Percentiles rank a stretch among this genome's conserved stretches.
Evolutionary conservation across 2,329 filamentous ascomycete species (phyloP).

Genomic region (Hymenoscyphus repandus): DNA sequence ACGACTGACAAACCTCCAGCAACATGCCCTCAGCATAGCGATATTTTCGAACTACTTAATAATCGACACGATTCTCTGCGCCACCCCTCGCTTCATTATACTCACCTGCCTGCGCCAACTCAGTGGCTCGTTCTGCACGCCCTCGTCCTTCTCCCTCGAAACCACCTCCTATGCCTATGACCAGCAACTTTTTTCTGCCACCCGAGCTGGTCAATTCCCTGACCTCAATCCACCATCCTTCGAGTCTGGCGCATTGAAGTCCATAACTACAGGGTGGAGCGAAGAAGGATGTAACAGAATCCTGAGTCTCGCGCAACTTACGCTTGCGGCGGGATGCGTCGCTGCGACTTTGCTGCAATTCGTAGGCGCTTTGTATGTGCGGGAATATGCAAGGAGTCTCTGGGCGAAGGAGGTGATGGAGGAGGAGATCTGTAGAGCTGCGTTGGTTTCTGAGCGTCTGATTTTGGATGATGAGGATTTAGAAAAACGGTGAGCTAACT

Average conservation of each 20-base stretch:
- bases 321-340: constrained; percentile 20
- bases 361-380: constrained; percentile 26
- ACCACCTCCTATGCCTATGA: not conserved
- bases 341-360: constrained; percentile 25
- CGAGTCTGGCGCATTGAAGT: not conserved
- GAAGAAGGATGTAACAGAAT: constrained; percentile 17
- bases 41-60: constrained; percentile 31
- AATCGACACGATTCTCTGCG: constrained; percentile 27
- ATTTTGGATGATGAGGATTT: no score
- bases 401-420: constrained; percentile 18
- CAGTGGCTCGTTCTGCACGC: not conserved
- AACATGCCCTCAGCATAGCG: constrained; percentile 26
- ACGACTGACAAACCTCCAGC: constrained; percentile 14
- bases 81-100: constrained; percentile 27
- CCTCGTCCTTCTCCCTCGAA: not conserved
- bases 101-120: constrained; percentile 18
- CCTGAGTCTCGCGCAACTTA: constrained; percentile 19
- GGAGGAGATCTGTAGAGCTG: not conserved
- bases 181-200: not conserved
- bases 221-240: not conserved
- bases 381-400: constrained; percentile 24
- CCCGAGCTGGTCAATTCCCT: not conserved
- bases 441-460: no score
- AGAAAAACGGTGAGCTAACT: no score
- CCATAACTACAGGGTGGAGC: constrained; percentile 4